phyloP scores from a whole-genome alignment of 768 basidiomycete genomes.

The Leccinum barrowsii region DNA sequence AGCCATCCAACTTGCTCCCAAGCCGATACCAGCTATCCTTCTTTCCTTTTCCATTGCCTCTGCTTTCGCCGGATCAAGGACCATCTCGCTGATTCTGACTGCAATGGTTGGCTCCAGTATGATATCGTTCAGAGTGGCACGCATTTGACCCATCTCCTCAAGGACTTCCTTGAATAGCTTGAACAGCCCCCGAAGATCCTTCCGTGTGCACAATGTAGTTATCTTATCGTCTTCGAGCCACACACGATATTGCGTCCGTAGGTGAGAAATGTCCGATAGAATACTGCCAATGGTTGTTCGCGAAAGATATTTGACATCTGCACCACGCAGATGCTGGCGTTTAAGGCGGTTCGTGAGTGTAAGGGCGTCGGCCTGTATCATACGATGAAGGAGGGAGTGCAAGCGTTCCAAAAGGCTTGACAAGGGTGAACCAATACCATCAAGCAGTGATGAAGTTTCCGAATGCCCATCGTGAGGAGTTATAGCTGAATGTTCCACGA shows the following conservation, averaged over 20 bases:
- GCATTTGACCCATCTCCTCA: conserved; percentile 75
- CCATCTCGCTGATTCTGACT: conserved; percentile 63
- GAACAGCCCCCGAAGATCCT: conserved; percentile 79
- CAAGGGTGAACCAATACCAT: conserved; percentile 48
- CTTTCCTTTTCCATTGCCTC: conserved; percentile 37
- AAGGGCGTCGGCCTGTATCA: conserved; percentile 75
- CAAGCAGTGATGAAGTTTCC: conserved; percentile 69
- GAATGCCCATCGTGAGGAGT: conserved; percentile 61
- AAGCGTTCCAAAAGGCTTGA: conserved; percentile 62
- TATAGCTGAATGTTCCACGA: conserved; percentile 36
- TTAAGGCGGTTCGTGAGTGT: conserved; percentile 88
- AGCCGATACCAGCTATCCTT: conserved; percentile 29
- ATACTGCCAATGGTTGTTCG: conserved; percentile 75
- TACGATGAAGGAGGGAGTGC: conserved; percentile 55
- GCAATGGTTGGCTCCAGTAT: conserved; percentile 85
- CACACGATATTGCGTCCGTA: conserved; percentile 72
- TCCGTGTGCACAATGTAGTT: conserved; percentile 60
- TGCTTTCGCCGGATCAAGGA: conserved; percentile 56
- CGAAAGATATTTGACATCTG: conserved; percentile 85
- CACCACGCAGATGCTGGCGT: conserved; percentile 81
- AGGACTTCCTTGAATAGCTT: conserved; percentile 85
- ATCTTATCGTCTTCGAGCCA: conserved; percentile 73
- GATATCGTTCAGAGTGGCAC: conserved; percentile 82
- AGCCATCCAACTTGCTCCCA: conserved; percentile 70
- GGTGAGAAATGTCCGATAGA: conserved; percentile 59